Evolutionary conservation across 306 rosid genomes (phyloP).

Genomic region (Glycine tomentella): DNA sequence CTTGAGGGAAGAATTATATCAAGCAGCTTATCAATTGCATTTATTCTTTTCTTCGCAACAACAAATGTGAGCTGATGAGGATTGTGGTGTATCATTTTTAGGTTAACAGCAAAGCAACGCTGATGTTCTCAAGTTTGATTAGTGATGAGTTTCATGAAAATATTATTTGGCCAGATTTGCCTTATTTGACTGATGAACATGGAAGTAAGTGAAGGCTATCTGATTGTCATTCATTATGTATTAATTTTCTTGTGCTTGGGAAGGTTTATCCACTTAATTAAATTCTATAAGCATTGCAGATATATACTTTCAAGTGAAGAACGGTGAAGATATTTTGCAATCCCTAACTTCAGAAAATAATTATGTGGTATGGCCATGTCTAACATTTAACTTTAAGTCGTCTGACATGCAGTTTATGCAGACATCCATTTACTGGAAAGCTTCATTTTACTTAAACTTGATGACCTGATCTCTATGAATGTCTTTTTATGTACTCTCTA

Average conservation of each 20-base stretch:
- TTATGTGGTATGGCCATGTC: constrained; percentile 75
- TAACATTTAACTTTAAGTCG: constrained; percentile 13
- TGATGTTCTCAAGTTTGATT: constrained; percentile 77
- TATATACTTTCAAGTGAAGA: constrained; percentile 90
- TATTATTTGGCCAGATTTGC: constrained; percentile 91
- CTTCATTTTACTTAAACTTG: constrained; percentile 9
- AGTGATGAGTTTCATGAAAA: constrained; percentile 79
- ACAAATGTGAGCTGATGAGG: constrained; percentile 51
- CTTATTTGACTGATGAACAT: constrained; percentile 90
- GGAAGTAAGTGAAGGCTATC: constrained; percentile 78
- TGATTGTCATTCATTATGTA: constrained; percentile 34
- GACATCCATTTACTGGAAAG: constrained; percentile 13
- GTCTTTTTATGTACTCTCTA: constrained; percentile 17
- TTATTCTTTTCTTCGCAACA: constrained; percentile 31
- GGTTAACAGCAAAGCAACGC: constrained; percentile 92
- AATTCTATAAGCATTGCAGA: constrained; percentile 64
- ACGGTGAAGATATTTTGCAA: constrained; percentile 69
- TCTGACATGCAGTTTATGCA: not conserved
- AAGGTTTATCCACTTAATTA: constrained; percentile 43
- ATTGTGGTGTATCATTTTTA: constrained; percentile 53
- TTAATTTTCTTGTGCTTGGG: constrained; percentile 38
- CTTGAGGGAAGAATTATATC: constrained; percentile 27
- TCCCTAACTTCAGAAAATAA: constrained; percentile 83
- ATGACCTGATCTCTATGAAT: not conserved
- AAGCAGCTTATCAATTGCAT: constrained; percentile 22